A percentile compares a stretch with the other conserved stretches of the same genome.
Evolutionary conservation across 1,284 basidiomycete species (phyloP).

Genomic region (Bjerkandera adusta): DNA sequence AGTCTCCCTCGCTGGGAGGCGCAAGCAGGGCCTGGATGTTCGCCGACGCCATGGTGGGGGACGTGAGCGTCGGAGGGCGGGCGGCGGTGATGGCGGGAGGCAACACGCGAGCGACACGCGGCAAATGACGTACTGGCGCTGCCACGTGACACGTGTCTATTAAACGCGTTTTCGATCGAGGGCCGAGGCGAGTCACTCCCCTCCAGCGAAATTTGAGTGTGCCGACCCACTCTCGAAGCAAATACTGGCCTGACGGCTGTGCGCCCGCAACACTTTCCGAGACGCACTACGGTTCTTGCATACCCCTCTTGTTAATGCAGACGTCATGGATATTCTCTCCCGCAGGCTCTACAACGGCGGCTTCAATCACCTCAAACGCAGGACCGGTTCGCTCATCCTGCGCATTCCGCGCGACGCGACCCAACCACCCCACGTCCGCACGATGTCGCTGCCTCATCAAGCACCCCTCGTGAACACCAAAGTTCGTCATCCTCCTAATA

Average conservation of each 20-base stretch:
- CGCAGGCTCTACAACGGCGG: conserved; percentile 32
- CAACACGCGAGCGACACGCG: not conserved
- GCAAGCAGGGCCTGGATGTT: conserved; percentile 48
- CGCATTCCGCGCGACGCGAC: conserved; percentile 23
- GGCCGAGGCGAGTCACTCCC: not conserved
- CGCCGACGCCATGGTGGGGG: conserved; percentile 43
- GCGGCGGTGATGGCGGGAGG: not conserved
- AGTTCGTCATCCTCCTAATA: too few species aligned
- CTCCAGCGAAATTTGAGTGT: too few species aligned
- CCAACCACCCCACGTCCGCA: conserved; percentile 16
- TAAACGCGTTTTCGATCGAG: too few species aligned
- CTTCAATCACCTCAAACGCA: conserved; percentile 31
- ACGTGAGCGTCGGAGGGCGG: not conserved
- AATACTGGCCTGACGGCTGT: too few species aligned
- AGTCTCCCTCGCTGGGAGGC: conserved; percentile 41
- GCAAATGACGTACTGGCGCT: conserved; percentile 1
- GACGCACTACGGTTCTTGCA: conserved; percentile 1
- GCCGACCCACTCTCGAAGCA: too few species aligned
- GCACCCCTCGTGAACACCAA: conserved; percentile 17
- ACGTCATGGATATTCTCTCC: conserved; percentile 26
- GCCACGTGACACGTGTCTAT: too few species aligned
- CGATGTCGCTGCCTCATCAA: conserved; percentile 15
- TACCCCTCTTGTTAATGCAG: conserved; percentile 9
- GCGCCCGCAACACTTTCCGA: not conserved
- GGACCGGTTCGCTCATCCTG: conserved; percentile 24